These are phyloP conservation scores for Xylaria digitata DNA, from an alignment of 2,329 filamentous ascomycete genomes.

Conservation along the genomic window DNA sequence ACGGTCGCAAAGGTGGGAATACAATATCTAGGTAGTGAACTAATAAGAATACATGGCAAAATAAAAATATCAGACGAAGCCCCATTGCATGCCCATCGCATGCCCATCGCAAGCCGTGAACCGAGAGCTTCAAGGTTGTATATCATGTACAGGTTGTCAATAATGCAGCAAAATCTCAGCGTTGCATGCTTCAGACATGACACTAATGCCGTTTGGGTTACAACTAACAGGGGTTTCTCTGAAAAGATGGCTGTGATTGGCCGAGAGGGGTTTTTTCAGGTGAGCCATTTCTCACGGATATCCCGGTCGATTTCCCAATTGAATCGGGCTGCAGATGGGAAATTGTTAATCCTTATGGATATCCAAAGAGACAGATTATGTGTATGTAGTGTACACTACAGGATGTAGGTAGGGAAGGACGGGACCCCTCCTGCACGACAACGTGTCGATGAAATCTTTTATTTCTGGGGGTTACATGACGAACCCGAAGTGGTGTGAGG, in stretches of 20 bases:
- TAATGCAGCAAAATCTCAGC: slow-evolving; percentile 34
- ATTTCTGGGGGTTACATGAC: slow-evolving; percentile 31
- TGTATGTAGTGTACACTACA: too few relatives aligned
- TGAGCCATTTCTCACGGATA: slow-evolving; percentile 47
- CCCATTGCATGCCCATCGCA: slow-evolving; percentile 17
- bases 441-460: slow-evolving; percentile 35
- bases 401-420: too few relatives aligned
- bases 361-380: too few relatives aligned
- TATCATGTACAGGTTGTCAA: slow-evolving; percentile 23
- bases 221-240: not conserved
- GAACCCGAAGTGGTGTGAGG: slow-evolving; percentile 28
- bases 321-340: slow-evolving; percentile 40
- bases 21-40: not conserved
- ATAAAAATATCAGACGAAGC: slow-evolving; percentile 23
- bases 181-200: slow-evolving; percentile 28
- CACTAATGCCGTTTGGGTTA: slow-evolving; percentile 31
- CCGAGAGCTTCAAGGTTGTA: slow-evolving; percentile 16
- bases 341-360: slow-evolving; percentile 24
- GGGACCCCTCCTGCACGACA: slow-evolving; percentile 30
- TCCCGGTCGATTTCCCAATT: slow-evolving; percentile 42
- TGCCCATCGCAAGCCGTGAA: slow-evolving; percentile 26
- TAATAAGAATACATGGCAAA: not conserved
- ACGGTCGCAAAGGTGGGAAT: slow-evolving; percentile 16
- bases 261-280: slow-evolving; percentile 40
- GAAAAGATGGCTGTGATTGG: slow-evolving; percentile 33